Evolutionary conservation across 2,329 filamentous ascomycete genomes (phyloP).

Genomic region (Orbilia quercus): DNA sequence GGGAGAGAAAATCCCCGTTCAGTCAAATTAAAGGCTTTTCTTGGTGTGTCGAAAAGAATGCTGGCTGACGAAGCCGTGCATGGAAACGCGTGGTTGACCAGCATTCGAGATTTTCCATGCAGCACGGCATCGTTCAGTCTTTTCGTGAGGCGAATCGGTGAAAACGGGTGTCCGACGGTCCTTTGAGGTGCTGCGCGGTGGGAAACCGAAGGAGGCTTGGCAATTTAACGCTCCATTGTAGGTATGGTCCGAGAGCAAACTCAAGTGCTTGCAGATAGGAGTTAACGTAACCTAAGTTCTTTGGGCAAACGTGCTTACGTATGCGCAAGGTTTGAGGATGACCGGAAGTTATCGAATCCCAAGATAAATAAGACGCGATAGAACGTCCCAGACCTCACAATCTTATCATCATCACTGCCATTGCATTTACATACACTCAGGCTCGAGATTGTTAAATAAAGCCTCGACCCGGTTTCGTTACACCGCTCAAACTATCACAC

Average conservation of each 20-base stretch:
- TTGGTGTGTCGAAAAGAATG: no score
- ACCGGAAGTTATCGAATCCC: background rate
- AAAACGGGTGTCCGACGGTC: no score
- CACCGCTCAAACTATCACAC: background rate
- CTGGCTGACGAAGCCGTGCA: no score
- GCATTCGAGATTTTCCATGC: no score
- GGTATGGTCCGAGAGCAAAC: background rate
- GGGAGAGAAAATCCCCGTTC: no score
- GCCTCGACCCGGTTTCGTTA: no score
- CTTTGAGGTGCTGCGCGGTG: background rate
- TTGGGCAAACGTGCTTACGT: constrained; percentile 1
- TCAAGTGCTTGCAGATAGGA: background rate
- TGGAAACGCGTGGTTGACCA: no score
- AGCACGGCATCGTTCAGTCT: no score
- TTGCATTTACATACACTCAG: constrained; percentile 2
- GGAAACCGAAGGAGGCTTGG: constrained; percentile 1
- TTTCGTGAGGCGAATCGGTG: no score
- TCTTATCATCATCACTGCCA: background rate
- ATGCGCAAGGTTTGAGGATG: background rate
- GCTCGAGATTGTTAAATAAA: background rate
- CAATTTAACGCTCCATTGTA: background rate
- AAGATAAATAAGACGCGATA: constrained; percentile 9
- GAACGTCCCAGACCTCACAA: background rate
- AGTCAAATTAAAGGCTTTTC: no score
- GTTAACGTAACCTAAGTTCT: background rate